Base-by-base conservation (phyloP, 2,329 filamentous ascomycete species). In the Neocucurbitaria cava region DNA sequence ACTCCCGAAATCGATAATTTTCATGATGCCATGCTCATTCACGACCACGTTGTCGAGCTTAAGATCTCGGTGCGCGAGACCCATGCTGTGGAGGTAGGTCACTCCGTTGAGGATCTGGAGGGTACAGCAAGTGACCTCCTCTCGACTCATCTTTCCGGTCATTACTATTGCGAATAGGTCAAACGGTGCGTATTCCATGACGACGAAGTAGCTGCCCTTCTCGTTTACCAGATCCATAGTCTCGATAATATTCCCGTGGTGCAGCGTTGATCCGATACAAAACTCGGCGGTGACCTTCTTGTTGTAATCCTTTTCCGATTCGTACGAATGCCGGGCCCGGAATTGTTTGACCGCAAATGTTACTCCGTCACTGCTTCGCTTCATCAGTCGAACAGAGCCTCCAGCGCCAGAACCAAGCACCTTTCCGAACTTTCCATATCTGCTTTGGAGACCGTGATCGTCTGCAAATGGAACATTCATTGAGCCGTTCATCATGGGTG, bases 261-360 rank as follows among this genome's bases (percentile, higher is more conserved):
- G 95, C 33, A 99, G 81, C 0, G 95, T 97, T 2, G 94, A 98
- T 11, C 95, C 95, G 65, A 99, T 94, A 73, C 95, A 99, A 76
- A 99, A 99, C 72, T 99, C 95, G 2, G 95, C 94, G 0, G 95
- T 99, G 42, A 99, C 87, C 75, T 99, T 99, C 78, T 99, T 99
- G 65, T 92, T 91, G 71, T 99, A 99, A 65, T 98, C 95, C 69
- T 91, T 92, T 72, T 97, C 90, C 1, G 89, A 91, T 77, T 99
- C 95, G 77, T 97, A 96, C 0, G 90, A 88, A 76, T 99, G 94
- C 30, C 92, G 87, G 49, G 94, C 88, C 48, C 95, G 84, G 78
- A 99, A 99, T 72, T 99, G 94, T 77, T 99, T 99, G 48, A 98
- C 95, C 1, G 95, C 95, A 76, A 99, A 99, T 0, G 96, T 95